Percentiles rank a stretch among this genome's conserved stretches.
phyloP scores from a whole-genome alignment of 768 basidiomycete species.

The Tricholoma terreum region DNA sequence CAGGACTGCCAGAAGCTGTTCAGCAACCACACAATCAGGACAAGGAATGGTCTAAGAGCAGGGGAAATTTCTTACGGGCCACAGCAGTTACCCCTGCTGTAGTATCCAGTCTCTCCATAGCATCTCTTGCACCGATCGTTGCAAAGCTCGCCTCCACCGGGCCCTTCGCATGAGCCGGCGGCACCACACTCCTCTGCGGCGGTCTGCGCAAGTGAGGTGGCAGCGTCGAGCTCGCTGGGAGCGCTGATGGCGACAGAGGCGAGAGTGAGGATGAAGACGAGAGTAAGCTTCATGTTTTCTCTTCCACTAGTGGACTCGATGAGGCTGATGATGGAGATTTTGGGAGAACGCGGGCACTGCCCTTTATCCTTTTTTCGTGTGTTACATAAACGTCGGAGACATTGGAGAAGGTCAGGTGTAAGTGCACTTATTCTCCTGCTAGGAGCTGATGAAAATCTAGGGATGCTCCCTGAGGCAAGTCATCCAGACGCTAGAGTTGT shows the following conservation, averaged over 20 bases:
- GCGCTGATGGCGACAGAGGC: not conserved
- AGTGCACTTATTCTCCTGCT: too few relatives aligned
- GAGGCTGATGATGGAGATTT: too few relatives aligned
- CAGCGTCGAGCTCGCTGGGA: not conserved
- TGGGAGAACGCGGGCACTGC: too few relatives aligned
- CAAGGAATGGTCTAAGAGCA: not conserved
- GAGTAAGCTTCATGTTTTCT: not conserved
- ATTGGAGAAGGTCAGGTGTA: too few relatives aligned
- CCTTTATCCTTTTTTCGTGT: too few relatives aligned
- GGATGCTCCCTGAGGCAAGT: too few relatives aligned
- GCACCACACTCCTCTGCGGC: not conserved
- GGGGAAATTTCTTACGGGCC: not conserved
- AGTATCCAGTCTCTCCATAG: not conserved
- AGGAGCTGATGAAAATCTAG: too few relatives aligned
- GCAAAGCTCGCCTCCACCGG: not conserved
- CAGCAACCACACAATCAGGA: not conserved
- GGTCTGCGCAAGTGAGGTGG: not conserved
- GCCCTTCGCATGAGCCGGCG: not conserved
- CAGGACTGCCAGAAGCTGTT: not conserved
- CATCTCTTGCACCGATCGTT: not conserved
- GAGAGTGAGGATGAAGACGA: not conserved
- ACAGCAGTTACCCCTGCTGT: not conserved
- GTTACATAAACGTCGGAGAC: too few relatives aligned
- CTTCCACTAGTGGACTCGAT: too few relatives aligned
- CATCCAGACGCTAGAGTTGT: too few relatives aligned